phyloP scores from a whole-genome alignment of 306 rosid species.

The Quercus suber region DNA sequence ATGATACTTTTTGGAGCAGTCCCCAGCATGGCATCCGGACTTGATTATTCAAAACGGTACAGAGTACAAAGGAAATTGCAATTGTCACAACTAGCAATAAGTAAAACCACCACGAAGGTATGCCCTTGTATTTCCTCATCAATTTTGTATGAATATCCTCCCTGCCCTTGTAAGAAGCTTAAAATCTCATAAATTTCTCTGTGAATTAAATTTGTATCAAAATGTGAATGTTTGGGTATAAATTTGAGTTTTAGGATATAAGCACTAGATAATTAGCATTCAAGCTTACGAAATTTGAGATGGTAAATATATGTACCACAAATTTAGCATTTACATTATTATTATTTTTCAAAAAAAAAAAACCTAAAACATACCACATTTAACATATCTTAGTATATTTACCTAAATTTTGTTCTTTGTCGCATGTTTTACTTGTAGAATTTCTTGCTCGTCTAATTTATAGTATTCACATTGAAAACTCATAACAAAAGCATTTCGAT shows the following conservation, averaged over 20 bases:
- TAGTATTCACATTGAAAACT: too few species aligned
- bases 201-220: conserved; percentile 18
- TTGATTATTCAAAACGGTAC: conserved; percentile 57
- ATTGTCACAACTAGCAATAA: conserved; percentile 42
- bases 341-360: too few species aligned
- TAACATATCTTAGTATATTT: too few species aligned
- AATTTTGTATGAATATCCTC: conserved; percentile 75
- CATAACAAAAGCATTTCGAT: too few species aligned
- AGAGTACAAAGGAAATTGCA: conserved; percentile 50
- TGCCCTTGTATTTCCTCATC: conserved; percentile 74
- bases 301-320: too few species aligned
- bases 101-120: conserved; percentile 35
- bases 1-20: conserved; percentile 79
- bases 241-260: not conserved
- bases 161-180: conserved; percentile 52
- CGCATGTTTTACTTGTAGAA: too few species aligned
- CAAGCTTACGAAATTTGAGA: too few species aligned
- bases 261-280: too few species aligned
- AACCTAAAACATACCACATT: too few species aligned
- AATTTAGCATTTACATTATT: too few species aligned
- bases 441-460: too few species aligned
- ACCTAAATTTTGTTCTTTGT: too few species aligned
- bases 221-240: not conserved
- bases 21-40: conserved; percentile 96
- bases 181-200: conserved; percentile 68